phyloP scores from a whole-genome alignment of 768 basidiomycete species.

The Rubroboletus pulcherrimus region DNA sequence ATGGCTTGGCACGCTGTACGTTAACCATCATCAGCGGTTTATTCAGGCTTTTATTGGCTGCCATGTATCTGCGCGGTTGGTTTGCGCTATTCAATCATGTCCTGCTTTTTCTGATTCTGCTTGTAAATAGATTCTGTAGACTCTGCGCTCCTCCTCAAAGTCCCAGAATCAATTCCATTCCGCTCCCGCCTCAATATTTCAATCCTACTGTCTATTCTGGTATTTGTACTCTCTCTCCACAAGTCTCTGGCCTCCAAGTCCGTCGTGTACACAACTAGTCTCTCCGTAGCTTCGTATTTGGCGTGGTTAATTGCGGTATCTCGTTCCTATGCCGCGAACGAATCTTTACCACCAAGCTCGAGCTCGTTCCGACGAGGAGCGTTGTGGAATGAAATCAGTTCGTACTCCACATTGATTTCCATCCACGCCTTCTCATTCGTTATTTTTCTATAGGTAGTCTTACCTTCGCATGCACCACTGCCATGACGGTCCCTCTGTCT shows the following conservation, averaged over 20 bases:
- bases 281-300: conserved; percentile 59
- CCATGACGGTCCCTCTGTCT: conserved; percentile 63
- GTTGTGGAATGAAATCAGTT: conserved; percentile 65
- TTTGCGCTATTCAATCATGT: conserved; percentile 9
- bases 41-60: conserved; percentile 49
- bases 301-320: conserved; percentile 54
- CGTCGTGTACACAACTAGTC: conserved; percentile 51
- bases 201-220: conserved; percentile 37
- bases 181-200: conserved; percentile 41
- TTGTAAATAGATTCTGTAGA: conserved; percentile 49
- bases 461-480: conserved; percentile 65
- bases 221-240: conserved; percentile 51
- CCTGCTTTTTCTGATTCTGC: conserved; percentile 8
- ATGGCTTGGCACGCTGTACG: conserved; percentile 41
- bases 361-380: conserved; percentile 42
- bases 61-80: conserved; percentile 67
- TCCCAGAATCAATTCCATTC: conserved; percentile 35
- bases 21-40: conserved; percentile 43
- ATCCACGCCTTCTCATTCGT: conserved; percentile 1
- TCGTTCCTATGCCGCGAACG: conserved; percentile 50
- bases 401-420: conserved; percentile 23
- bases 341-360: conserved; percentile 32
- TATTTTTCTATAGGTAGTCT: conserved; percentile 38
- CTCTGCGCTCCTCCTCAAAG: conserved; percentile 43
- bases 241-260: conserved; percentile 53